These are phyloP conservation scores for Pythium rhizo-oryzae DNA, from an alignment of 352 stramenopile species.

Conservation along the genomic window DNA sequence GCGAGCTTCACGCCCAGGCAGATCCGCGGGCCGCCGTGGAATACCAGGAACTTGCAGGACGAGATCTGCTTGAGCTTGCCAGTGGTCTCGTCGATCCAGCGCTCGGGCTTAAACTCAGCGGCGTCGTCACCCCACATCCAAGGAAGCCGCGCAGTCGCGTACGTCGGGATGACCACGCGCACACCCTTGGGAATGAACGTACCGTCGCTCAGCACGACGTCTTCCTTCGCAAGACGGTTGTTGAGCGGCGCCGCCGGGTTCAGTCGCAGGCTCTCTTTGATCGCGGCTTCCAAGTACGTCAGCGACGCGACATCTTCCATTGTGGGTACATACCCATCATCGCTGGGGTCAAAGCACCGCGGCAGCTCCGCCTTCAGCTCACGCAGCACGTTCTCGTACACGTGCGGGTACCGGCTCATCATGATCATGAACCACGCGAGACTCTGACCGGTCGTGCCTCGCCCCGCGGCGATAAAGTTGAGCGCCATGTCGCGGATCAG, in stretches of 20 bases:
- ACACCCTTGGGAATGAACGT: conserved; percentile 61
- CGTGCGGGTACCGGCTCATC: conserved; percentile 61
- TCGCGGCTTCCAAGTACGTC: conserved; percentile 50
- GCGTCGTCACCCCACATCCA: conserved; percentile 70
- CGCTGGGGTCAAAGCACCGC: conserved; percentile 10
- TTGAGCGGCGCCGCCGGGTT: conserved; percentile 66
- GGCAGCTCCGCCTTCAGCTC: conserved; percentile 36
- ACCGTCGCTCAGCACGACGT: conserved; percentile 68
- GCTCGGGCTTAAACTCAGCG: conserved; percentile 63
- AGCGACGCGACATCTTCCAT: conserved; percentile 52
- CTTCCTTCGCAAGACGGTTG: conserved; percentile 45
- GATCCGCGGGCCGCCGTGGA: conserved; percentile 64
- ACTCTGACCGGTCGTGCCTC: conserved; percentile 73
- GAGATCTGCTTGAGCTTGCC: conserved; percentile 50
- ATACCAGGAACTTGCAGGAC: conserved; percentile 67
- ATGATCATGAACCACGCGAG: conserved; percentile 82
- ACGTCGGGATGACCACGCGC: conserved; percentile 63
- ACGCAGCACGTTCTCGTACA: conserved; percentile 30
- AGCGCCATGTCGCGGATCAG: conserved; percentile 71
- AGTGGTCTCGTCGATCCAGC: conserved; percentile 54
- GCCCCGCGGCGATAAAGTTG: conserved; percentile 77
- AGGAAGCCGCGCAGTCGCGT: conserved; percentile 55
- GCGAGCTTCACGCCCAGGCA: conserved; percentile 72
- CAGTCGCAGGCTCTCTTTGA: conserved; percentile 65
- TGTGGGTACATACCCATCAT: conserved; percentile 29